Evolutionary conservation across 2,329 filamentous ascomycete genomes (phyloP).

Genomic region (Capronia epimyces): DNA sequence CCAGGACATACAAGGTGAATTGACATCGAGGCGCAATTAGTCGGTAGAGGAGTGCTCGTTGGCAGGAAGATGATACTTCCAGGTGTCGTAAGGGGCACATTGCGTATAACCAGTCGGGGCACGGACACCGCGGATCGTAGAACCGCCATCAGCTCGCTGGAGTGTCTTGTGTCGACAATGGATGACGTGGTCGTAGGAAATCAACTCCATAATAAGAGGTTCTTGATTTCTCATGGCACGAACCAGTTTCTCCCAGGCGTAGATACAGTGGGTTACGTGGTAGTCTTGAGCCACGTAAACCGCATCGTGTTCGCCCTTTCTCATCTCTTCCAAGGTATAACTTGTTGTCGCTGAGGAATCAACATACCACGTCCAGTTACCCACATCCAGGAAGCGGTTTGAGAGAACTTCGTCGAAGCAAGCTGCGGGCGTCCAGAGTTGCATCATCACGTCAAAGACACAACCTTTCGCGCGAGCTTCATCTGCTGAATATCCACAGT

Average conservation of each 20-base stretch:
- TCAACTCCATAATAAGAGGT: constrained; percentile 26
- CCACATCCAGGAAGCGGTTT: constrained; percentile 25
- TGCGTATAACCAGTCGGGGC: constrained; percentile 27
- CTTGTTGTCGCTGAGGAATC: constrained; percentile 13
- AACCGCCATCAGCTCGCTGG: constrained; percentile 23
- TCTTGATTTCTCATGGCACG: constrained; percentile 27
- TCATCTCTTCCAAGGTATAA: constrained; percentile 25
- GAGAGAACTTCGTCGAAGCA: constrained; percentile 26
- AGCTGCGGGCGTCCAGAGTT: constrained; percentile 25
- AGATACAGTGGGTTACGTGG: constrained; percentile 28
- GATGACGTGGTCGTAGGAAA: constrained; percentile 29
- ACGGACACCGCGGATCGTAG: constrained; percentile 25
- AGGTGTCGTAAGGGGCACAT: constrained; percentile 26
- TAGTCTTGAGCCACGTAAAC: constrained; percentile 28
- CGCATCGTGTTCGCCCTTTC: constrained; percentile 26
- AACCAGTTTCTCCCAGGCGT: constrained; percentile 28
- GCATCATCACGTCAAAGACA: constrained; percentile 30
- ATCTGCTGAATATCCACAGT: constrained; percentile 23
- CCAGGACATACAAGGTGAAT: neutral
- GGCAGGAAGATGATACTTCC: constrained; percentile 23
- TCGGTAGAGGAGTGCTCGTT: constrained; percentile 25
- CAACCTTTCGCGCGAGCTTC: constrained; percentile 27
- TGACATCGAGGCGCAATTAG: neutral
- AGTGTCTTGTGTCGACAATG: constrained; percentile 29
- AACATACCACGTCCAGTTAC: constrained; percentile 30